Base-by-base conservation (phyloP, 768 basidiomycete species). In the Mrakia blollopis region DNA sequence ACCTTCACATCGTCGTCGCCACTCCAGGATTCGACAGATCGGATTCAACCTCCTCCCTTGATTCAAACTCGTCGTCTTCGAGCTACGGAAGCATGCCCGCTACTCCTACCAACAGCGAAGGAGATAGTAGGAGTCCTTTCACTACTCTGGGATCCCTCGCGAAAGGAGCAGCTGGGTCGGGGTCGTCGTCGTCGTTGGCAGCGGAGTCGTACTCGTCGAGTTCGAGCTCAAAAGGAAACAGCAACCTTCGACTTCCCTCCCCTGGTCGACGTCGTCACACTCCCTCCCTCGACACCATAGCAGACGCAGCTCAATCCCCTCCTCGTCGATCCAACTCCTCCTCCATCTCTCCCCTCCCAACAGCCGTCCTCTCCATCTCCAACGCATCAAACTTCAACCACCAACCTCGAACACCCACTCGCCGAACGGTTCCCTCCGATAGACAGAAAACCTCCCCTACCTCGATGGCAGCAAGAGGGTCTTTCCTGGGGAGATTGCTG, bases 401-500 rank as follows among this genome's bases (percentile, higher is more conserved):
- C 37, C 25, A 21, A 18, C 67, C 25, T 28, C 25, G 23, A 11
- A 39, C 67, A 18, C 67, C 37, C 25, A 47, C 39, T 35, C 63
- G 37, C 3, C 63, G 63, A 32, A 11, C 65, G 21, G 6, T 2
- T n/a, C 18, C 62, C 9, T 41, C 13, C 16, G n/a, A 18, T 2
- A 37, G 37, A 18, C 44, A 50, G 47, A 57, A 62, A 30, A 50
- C 60, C 60, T 72, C 69, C 16, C 75, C 75, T 14, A 52, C 68
- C 28, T 37, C 75, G 14, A 69, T 61, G 44, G 75, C 75, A 7
- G 75, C 75, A 11, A 25, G 50, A 6, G 75, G 75, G 28, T 71
- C 54, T 61, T 76, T 76, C 62, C 75, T 76, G 30, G 32, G 57
- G 57, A 60, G 75, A 13, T 61, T 76, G 4, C 68, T 76, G n/a